A percentile compares a stretch with the other conserved stretches of the same genome.
These are phyloP conservation scores for Monosporascus sp. DNA, from an alignment of 2,329 filamentous ascomycete species.

Conservation along the genomic window DNA sequence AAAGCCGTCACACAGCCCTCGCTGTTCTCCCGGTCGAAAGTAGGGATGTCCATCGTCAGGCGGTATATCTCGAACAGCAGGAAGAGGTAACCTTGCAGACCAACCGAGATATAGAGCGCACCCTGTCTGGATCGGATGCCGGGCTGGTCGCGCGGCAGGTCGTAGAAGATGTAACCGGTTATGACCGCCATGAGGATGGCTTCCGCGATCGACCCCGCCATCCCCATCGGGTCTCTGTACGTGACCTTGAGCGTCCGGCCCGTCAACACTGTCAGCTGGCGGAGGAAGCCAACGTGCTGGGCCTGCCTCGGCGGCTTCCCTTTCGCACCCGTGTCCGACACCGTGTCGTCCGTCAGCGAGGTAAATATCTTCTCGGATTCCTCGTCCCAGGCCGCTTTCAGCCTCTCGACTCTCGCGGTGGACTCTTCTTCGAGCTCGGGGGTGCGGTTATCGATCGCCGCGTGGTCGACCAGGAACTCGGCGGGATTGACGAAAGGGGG, in stretches of 20 bases:
- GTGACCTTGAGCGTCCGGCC: conserved; percentile 66
- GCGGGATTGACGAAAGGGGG: conserved; percentile 73
- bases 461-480: conserved; percentile 69
- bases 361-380: conserved; percentile 27
- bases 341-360: conserved; percentile 15
- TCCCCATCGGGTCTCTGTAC: conserved; percentile 70
- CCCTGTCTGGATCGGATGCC: conserved; percentile 71
- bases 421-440: conserved; percentile 59
- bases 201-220: conserved; percentile 64
- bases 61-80: conserved; percentile 73
- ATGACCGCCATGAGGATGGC: conserved; percentile 66
- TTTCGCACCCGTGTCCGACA: conserved; percentile 2
- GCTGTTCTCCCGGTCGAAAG: conserved; percentile 70
- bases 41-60: conserved; percentile 66
- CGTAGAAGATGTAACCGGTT: conserved; percentile 67
- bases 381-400: conserved; percentile 56
- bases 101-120: conserved; percentile 65
- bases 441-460: conserved; percentile 67
- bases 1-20: conserved; percentile 67
- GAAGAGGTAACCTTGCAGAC: conserved; percentile 71
- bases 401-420: conserved; percentile 50
- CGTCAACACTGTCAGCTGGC: conserved; percentile 62
- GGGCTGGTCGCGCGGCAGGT: conserved; percentile 58
- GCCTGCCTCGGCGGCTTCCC: conserved; percentile 16
- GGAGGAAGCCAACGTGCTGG: conserved; percentile 50